Conservation (phyloP, 257 asterid genomes). For the Solanum peruvianum region DNA sequence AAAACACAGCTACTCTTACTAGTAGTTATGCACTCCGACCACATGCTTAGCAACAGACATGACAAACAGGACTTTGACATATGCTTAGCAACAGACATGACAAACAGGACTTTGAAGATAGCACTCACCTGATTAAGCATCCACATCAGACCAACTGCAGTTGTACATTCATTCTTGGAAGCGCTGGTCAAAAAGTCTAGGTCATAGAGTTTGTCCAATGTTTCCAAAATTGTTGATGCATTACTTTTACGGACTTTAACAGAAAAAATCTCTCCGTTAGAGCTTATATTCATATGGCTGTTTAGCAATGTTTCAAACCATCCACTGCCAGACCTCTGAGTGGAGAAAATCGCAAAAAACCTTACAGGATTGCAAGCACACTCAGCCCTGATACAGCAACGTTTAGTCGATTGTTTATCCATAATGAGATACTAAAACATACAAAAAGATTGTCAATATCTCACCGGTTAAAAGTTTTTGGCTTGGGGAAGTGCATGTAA, state of each 20-base stretch:
- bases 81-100: not conserved
- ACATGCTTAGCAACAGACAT: not conserved
- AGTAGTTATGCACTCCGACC: not conserved
- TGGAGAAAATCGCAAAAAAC: constrained; percentile 71
- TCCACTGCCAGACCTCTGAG: constrained; percentile 95
- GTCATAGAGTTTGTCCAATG: constrained; percentile 73
- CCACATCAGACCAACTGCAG: constrained; percentile 98
- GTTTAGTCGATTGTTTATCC: not conserved
- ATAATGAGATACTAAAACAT: not conserved
- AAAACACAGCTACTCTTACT: not conserved
- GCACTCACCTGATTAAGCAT: constrained; percentile 81
- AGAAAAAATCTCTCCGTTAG: constrained; percentile 91
- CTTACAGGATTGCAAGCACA: constrained; percentile 80
- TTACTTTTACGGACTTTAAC: constrained; percentile 63
- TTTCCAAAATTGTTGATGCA: constrained; percentile 50
- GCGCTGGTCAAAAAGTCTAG: constrained; percentile 86
- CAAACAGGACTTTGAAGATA: not conserved
- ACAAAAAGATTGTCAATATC: not conserved
- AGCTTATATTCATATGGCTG: constrained; percentile 76
- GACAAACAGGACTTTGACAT: not conserved
- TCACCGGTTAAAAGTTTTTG: constrained; percentile 72
- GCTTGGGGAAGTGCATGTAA: constrained; percentile 66
- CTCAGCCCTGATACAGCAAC: constrained; percentile 47
- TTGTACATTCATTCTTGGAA: constrained; percentile 92
- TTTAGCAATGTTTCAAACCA: constrained; percentile 88